phyloP scores from a whole-genome alignment of 148 eudicot species.

The Selenicereus undatus region DNA sequence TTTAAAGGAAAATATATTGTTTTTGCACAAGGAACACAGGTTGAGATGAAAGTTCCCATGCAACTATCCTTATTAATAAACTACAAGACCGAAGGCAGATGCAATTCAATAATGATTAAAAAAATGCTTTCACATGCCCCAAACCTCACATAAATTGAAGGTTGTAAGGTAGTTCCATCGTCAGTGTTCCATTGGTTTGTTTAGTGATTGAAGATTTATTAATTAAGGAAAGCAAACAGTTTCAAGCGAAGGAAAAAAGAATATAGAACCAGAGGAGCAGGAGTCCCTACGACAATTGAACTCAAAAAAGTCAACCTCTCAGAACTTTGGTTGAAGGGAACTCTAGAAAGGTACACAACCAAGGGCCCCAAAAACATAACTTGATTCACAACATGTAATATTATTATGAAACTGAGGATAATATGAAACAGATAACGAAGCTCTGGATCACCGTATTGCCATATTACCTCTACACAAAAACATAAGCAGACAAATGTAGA shows the following conservation, averaged over 20 bases:
- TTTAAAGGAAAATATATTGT: too few relatives aligned
- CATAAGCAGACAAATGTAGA: background rate
- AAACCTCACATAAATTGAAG: too few relatives aligned
- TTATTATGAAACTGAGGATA: background rate
- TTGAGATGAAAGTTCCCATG: too few relatives aligned
- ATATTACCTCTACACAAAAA: background rate
- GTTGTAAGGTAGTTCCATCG: too few relatives aligned
- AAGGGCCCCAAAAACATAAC: too few relatives aligned
- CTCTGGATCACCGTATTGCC: background rate
- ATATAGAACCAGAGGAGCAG: background rate
- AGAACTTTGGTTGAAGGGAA: background rate
- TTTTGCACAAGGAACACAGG: too few relatives aligned
- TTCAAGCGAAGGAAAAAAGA: background rate
- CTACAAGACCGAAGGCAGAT: too few relatives aligned
- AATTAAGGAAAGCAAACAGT: background rate
- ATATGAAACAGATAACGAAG: background rate
- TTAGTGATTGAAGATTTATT: background rate
- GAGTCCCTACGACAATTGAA: background rate
- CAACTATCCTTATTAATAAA: too few relatives aligned
- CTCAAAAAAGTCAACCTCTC: background rate
- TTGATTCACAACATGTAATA: too few relatives aligned
- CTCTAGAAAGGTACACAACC: background rate
- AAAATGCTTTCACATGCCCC: too few relatives aligned
- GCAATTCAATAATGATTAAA: too few relatives aligned
- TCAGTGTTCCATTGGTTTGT: too few relatives aligned